Conservation (phyloP, 106 monocot species). For the Platanthera zijinensis region DNA sequence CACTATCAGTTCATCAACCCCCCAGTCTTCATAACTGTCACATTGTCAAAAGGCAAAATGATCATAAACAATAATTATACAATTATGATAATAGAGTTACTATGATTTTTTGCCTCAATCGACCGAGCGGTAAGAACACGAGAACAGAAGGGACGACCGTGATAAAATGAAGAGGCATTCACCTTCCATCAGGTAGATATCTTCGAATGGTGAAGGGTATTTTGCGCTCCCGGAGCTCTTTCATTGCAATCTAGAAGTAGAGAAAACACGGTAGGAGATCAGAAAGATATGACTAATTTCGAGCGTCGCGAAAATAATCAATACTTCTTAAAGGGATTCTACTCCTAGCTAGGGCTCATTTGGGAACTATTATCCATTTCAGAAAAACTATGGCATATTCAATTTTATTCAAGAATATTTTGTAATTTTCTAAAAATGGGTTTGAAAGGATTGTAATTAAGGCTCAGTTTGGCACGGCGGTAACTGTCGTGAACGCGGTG, state of each 20-base stretch:
- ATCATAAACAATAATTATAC: background rate
- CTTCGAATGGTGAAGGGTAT: constrained; percentile 70
- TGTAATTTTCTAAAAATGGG: too few species aligned
- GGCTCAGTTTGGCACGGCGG: too few species aligned
- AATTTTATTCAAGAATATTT: too few species aligned
- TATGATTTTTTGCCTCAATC: background rate
- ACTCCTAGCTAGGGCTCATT: background rate
- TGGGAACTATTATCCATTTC: too few species aligned
- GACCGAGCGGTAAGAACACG: background rate
- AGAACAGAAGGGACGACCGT: background rate
- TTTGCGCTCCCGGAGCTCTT: constrained; percentile 58
- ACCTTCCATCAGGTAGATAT: constrained; percentile 78
- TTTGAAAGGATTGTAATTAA: too few species aligned
- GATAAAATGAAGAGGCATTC: background rate
- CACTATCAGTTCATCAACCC: constrained; percentile 92
- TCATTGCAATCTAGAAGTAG: constrained; percentile 59
- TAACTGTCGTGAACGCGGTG: too few species aligned
- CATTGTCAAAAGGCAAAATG: background rate
- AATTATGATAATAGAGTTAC: too few species aligned
- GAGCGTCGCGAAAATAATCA: background rate
- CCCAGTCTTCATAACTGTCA: constrained; percentile 90
- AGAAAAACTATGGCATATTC: too few species aligned
- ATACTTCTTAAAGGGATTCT: background rate
- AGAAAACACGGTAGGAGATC: background rate
- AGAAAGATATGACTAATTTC: background rate